Percentiles rank a stretch among this genome's conserved stretches.
Evolutionary conservation across 2,329 filamentous ascomycete genomes (phyloP).

Genomic region (Ampelomyces quisqualis): DNA sequence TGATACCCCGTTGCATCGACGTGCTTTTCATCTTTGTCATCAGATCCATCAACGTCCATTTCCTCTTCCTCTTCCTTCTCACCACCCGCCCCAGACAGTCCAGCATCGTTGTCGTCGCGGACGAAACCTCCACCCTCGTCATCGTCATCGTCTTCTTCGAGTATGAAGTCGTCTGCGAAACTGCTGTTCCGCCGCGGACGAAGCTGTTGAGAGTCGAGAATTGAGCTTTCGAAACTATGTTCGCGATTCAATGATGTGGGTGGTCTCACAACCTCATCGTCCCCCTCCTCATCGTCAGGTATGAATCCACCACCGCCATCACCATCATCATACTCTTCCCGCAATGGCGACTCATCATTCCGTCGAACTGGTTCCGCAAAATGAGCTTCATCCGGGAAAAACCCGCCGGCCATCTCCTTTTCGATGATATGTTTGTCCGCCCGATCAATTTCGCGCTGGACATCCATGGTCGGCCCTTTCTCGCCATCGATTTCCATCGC

Average conservation of each 20-base stretch:
- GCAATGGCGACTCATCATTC: constrained; percentile 11
- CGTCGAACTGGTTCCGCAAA: constrained; percentile 25
- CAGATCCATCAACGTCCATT: not conserved
- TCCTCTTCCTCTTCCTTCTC: not conserved
- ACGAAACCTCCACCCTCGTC: constrained; percentile 20
- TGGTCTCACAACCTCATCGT: not conserved
- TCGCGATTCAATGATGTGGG: constrained; percentile 29
- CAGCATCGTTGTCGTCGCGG: constrained; percentile 12
- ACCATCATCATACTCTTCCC: constrained; percentile 11
- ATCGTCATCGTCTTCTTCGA: constrained; percentile 27
- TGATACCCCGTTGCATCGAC: constrained; percentile 28
- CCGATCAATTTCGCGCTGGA: constrained; percentile 35
- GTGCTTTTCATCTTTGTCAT: too few relatives aligned
- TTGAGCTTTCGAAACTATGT: constrained; percentile 38
- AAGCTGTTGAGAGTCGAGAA: constrained; percentile 32
- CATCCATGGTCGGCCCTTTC: constrained; percentile 26
- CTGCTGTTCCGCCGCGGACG: constrained; percentile 25
- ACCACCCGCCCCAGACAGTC: constrained; percentile 1
- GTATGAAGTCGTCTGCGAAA: constrained; percentile 26
- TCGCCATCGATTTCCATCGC: constrained; percentile 46
- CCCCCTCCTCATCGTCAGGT: constrained; percentile 13
- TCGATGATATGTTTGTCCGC: constrained; percentile 31
- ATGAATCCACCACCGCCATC: constrained; percentile 24
- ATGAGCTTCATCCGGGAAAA: constrained; percentile 54
- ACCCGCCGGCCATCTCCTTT: constrained; percentile 42